These are phyloP conservation scores for Entomortierella beljakovae DNA, from an alignment of 192 early-diverging fungal species.

Conservation along the genomic window DNA sequence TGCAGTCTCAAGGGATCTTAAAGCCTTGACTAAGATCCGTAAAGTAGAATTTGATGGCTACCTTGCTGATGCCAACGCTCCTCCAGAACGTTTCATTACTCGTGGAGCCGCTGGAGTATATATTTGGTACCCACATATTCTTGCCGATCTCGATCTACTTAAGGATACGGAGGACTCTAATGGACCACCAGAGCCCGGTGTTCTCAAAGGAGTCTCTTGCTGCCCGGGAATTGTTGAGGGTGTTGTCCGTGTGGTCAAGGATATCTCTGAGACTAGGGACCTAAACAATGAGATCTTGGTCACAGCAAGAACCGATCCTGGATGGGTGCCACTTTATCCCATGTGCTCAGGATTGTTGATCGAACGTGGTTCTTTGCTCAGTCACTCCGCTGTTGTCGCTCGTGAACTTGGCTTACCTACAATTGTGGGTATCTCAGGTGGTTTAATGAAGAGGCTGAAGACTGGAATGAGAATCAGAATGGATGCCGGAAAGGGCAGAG, in stretches of 20 bases:
- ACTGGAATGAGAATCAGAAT: conserved; percentile 53
- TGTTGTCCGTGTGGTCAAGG: conserved; percentile 50
- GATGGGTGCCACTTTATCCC: conserved; percentile 57
- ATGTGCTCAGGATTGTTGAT: conserved; percentile 56
- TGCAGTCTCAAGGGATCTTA: conserved; percentile 49
- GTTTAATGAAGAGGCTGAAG: conserved; percentile 51
- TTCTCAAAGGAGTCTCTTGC: conserved; percentile 50
- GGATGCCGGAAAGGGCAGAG: conserved; percentile 53
- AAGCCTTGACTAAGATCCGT: conserved; percentile 40
- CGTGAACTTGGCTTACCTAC: conserved; percentile 58
- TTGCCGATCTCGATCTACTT: conserved; percentile 46
- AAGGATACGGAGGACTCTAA: conserved; percentile 50
- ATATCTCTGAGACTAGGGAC: conserved; percentile 39
- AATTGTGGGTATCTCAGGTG: conserved; percentile 57
- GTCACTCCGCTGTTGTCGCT: conserved; percentile 58
- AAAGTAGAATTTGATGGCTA: conserved; percentile 45
- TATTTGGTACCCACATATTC: conserved; percentile 55
- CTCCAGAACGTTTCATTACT: conserved; percentile 47
- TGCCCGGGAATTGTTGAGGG: conserved; percentile 54
- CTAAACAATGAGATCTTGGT: conserved; percentile 53
- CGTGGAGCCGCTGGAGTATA: conserved; percentile 49
- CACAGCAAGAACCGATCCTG: conserved; percentile 53
- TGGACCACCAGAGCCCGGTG: conserved; percentile 46
- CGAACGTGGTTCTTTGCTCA: conserved; percentile 52
- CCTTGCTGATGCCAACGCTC: conserved; percentile 36